Evolutionary conservation across 2,329 filamentous ascomycete species (phyloP).

Genomic region (Fusarium citri): DNA sequence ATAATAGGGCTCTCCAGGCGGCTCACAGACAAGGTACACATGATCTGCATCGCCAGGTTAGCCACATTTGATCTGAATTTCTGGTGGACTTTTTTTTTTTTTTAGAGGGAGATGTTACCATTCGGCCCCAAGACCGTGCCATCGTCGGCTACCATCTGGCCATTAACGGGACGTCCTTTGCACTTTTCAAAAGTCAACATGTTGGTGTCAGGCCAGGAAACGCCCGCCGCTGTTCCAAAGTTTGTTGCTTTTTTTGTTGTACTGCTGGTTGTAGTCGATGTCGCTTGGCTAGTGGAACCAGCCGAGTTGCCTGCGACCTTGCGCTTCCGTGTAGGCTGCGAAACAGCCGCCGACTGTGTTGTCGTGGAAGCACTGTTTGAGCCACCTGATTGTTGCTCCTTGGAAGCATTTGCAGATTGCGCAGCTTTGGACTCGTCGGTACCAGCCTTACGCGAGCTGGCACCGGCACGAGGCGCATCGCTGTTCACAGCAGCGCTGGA

Average conservation of each 20-base stretch:
- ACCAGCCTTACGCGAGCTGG: slow-evolving; percentile 57
- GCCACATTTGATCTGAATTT: slow-evolving; percentile 43
- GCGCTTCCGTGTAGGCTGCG: slow-evolving; percentile 79
- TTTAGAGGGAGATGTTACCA: slow-evolving; percentile 65
- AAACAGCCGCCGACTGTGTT: slow-evolving; percentile 62
- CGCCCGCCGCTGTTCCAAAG: slow-evolving; percentile 53
- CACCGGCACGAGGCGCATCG: slow-evolving; percentile 49
- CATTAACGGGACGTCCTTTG: slow-evolving; percentile 75
- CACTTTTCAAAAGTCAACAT: slow-evolving; percentile 88
- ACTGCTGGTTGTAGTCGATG: slow-evolving; percentile 36
- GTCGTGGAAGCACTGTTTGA: slow-evolving; percentile 50
- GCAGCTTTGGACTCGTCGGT: slow-evolving; percentile 55
- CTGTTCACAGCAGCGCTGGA: slow-evolving; percentile 54
- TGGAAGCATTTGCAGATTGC: slow-evolving; percentile 52
- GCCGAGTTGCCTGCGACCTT: slow-evolving; percentile 70
- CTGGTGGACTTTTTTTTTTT: slow-evolving; percentile 35
- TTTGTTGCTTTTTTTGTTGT: slow-evolving; percentile 40
- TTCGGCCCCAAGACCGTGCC: slow-evolving; percentile 86
- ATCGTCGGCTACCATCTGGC: slow-evolving; percentile 88
- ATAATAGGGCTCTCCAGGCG: slow-evolving; percentile 97
- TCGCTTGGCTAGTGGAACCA: slow-evolving; percentile 40
- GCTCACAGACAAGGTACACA: slow-evolving; percentile 97
- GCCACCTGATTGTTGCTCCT: slow-evolving; percentile 49
- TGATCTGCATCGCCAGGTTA: slow-evolving; percentile 66
- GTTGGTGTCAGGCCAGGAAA: slow-evolving; percentile 74